Percentiles rank a stretch among this genome's conserved stretches.
These are phyloP conservation scores for Metschnikowia drakensbergensis DNA, from an alignment of 805 yeast species.

Conservation along the genomic window DNA sequence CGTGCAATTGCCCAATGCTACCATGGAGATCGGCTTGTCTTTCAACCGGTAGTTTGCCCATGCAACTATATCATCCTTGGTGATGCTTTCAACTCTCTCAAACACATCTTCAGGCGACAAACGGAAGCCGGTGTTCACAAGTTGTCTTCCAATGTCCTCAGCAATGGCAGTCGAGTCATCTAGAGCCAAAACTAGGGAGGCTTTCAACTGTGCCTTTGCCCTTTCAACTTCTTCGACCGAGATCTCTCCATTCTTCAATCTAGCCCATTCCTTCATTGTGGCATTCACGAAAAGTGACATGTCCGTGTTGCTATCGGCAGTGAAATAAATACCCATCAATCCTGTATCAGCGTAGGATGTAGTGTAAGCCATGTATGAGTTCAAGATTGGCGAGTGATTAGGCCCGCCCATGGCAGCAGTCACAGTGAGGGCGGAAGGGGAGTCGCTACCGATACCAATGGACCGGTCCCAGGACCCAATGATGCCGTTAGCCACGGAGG, in stretches of 20 bases:
- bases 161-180: slow-evolving; percentile 96
- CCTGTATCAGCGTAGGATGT: slow-evolving; percentile 98
- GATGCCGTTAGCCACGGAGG: slow-evolving; percentile 92
- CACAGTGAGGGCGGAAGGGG: slow-evolving; percentile 81
- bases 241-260: slow-evolving; percentile 74
- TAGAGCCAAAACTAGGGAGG: slow-evolving; percentile 79
- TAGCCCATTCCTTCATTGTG: slow-evolving; percentile 81
- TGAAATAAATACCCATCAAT: slow-evolving; percentile 92
- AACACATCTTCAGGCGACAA: slow-evolving; percentile 72
- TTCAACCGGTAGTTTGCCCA: slow-evolving; percentile 85
- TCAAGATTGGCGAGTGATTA: slow-evolving; percentile 67
- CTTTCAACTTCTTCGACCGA: slow-evolving; percentile 85
- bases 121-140: slow-evolving; percentile 87
- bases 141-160: slow-evolving; percentile 96
- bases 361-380: slow-evolving; percentile 93
- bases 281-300: slow-evolving; percentile 68
- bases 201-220: slow-evolving; percentile 92
- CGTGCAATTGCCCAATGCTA: slow-evolving; percentile 82
- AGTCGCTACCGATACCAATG: slow-evolving; percentile 73
- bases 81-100: slow-evolving; percentile 69
- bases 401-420: slow-evolving; percentile 58
- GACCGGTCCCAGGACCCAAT: slow-evolving; percentile 98
- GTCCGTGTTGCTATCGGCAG: slow-evolving; percentile 70
- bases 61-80: slow-evolving; percentile 70
- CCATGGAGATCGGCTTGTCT: slow-evolving; percentile 79